Percentiles rank a stretch among this genome's conserved stretches.
Evolutionary conservation across 2,329 filamentous ascomycete species (phyloP).

Genomic region (Microcera coccophila): DNA sequence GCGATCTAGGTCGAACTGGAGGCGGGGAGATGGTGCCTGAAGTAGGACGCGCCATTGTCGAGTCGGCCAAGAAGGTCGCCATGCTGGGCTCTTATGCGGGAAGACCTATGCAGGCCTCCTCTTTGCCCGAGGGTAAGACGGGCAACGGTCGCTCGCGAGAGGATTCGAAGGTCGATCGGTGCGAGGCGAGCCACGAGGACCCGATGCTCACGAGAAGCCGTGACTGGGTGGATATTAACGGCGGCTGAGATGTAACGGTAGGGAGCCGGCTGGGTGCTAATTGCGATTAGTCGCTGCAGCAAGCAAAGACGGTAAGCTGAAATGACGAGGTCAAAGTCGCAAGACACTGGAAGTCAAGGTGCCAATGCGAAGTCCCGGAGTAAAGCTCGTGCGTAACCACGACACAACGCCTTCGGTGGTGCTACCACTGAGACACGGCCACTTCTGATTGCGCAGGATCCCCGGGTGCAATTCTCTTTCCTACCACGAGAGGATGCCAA

Average conservation of each 20-base stretch:
- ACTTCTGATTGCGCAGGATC: constrained; percentile 15
- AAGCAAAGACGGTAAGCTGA: constrained; percentile 11
- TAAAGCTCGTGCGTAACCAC: constrained; percentile 24
- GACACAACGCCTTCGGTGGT: constrained; percentile 13
- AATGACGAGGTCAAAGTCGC: constrained; percentile 12
- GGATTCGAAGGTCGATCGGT: constrained; percentile 15
- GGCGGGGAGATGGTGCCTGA: constrained; percentile 34
- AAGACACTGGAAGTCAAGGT: constrained; percentile 11
- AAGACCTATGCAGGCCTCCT: constrained; percentile 22
- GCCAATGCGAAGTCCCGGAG: constrained; percentile 17
- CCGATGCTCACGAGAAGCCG: constrained; percentile 13
- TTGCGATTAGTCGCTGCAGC: constrained; percentile 21
- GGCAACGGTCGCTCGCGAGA: constrained; percentile 11
- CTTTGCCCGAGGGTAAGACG: constrained; percentile 10
- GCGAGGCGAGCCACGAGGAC: constrained; percentile 13
- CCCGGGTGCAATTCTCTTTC: constrained; percentile 7
- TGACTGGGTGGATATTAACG: constrained; percentile 13
- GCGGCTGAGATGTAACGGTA: constrained; percentile 14
- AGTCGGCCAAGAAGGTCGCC: constrained; percentile 26
- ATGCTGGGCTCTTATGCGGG: constrained; percentile 25
- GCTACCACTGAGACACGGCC: constrained; percentile 16
- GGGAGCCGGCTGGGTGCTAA: constrained; percentile 15
- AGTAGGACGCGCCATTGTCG: constrained; percentile 31
- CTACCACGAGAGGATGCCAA: constrained; percentile 11
- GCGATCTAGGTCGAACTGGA: constrained; percentile 46